Conservation (phyloP, 176 grass and related monocot genomes). For the Thalia dealbata region DNA sequence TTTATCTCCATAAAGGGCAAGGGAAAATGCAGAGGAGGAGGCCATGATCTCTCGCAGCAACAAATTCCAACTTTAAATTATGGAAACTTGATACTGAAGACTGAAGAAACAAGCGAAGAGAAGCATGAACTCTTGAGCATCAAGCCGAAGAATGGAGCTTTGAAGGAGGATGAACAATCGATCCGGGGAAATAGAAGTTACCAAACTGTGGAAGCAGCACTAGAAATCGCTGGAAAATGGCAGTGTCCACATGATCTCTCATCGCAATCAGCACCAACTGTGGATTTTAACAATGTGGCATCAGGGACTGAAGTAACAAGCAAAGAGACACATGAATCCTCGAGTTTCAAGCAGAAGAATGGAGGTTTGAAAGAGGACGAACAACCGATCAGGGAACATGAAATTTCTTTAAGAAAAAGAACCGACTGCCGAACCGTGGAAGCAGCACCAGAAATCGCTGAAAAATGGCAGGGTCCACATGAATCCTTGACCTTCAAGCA, state of each 20-base stretch:
- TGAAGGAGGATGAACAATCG: too few relatives aligned
- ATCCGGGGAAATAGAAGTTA: too few relatives aligned
- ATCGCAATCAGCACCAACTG: too few relatives aligned
- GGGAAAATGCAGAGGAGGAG: neutral
- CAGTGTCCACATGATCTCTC: too few relatives aligned
- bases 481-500: neutral
- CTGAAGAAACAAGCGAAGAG: too few relatives aligned
- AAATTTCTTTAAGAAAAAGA: neutral
- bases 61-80: too few relatives aligned
- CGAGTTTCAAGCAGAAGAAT: neutral
- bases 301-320: neutral
- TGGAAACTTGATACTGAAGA: too few relatives aligned
- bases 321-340: neutral
- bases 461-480: constrained; percentile 7
- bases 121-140: too few relatives aligned
- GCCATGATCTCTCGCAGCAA: too few relatives aligned
- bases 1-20: neutral
- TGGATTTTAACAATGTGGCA: neutral
- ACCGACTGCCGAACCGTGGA: neutral
- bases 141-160: too few relatives aligned
- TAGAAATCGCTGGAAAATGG: too few relatives aligned
- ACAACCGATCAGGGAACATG: neutral
- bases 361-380: neutral
- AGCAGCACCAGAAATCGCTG: neutral
- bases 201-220: too few relatives aligned